These are phyloP conservation scores for Phytopythium sindhum DNA, from an alignment of 352 stramenopile genomes.

Conservation along the genomic window DNA sequence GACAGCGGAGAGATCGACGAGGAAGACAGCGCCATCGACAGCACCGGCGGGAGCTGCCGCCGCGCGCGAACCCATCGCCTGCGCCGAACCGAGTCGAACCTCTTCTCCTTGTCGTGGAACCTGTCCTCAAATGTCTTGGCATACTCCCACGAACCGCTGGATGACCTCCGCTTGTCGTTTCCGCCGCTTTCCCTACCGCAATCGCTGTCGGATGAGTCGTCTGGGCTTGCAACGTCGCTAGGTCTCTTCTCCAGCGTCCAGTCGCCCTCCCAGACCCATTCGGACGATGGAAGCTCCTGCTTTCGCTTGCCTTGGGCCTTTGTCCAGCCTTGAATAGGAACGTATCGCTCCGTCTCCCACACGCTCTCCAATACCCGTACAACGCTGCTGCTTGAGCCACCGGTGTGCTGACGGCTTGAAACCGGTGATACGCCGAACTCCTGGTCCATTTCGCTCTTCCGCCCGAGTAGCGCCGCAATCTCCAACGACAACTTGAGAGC, in stretches of 20 bases:
- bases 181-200: not conserved
- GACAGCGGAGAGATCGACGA: slow-evolving; percentile 12
- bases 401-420: slow-evolving; percentile 10
- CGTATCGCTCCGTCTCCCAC: slow-evolving; percentile 73
- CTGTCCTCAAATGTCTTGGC: slow-evolving; percentile 65
- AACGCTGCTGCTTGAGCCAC: slow-evolving; percentile 8
- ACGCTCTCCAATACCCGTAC: slow-evolving; percentile 63
- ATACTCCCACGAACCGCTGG: slow-evolving; percentile 43
- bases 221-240: slow-evolving; percentile 15
- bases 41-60: slow-evolving; percentile 49
- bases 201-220: slow-evolving; percentile 24
- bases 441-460: slow-evolving; percentile 40
- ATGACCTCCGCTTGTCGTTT: slow-evolving; percentile 13
- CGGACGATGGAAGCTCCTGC: slow-evolving; percentile 65
- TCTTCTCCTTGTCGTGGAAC: slow-evolving; percentile 74
- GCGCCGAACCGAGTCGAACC: slow-evolving; percentile 66
- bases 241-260: slow-evolving; percentile 49
- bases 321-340: slow-evolving; percentile 69
- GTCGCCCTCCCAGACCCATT: slow-evolving; percentile 80
- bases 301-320: slow-evolving; percentile 51
- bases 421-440: slow-evolving; percentile 28
- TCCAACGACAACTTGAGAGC: slow-evolving; percentile 48
- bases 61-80: slow-evolving; percentile 63
- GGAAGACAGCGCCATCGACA: slow-evolving; percentile 16
- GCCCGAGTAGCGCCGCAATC: slow-evolving; percentile 43